Percentiles rank a stretch among this genome's conserved stretches.
Evolutionary conservation across 257 asterid species (phyloP).

Genomic region (Eucommia ulmoides): DNA sequence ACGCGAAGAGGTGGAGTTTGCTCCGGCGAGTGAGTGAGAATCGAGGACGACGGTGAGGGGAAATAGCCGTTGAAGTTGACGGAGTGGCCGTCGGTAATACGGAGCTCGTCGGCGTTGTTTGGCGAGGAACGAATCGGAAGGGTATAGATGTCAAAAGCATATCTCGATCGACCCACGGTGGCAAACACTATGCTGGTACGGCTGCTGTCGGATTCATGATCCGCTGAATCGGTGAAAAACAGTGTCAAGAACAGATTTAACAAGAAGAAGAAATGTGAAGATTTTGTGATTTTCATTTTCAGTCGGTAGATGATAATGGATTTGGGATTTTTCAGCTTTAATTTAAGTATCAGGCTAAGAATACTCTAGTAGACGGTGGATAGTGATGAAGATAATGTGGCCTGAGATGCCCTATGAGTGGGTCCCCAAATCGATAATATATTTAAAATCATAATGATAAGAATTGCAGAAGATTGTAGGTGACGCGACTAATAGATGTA

Average conservation of each 20-base stretch:
- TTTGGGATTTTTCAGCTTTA: no score
- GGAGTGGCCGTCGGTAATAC: slow-evolving; percentile 65
- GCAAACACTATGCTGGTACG: slow-evolving; percentile 38
- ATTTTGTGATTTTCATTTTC: no score
- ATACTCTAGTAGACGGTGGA: no score
- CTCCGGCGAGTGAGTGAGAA: slow-evolving; percentile 16
- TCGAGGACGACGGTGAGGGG: slow-evolving; percentile 35
- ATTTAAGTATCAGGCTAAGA: no score
- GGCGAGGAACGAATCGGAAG: slow-evolving; percentile 20
- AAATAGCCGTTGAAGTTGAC: slow-evolving; percentile 75
- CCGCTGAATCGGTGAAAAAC: slow-evolving; percentile 6
- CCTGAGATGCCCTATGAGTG: no score
- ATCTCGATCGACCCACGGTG: slow-evolving; percentile 57
- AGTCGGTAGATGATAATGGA: no score
- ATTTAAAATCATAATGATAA: no score
- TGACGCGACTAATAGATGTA: no score
- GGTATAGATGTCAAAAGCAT: slow-evolving; percentile 62
- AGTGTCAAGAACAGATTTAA: slow-evolving; percentile 8
- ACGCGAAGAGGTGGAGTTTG: slow-evolving; percentile 16
- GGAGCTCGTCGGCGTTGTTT: slow-evolving; percentile 21
- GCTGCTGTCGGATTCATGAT: slow-evolving; percentile 12
- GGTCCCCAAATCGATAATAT: no score
- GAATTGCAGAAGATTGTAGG: no score
- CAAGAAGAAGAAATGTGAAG: slow-evolving; percentile 11
- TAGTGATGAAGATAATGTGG: no score